Conservation (phyloP, 169 alveolate genomes). For the Plasmodium blacklocki region DNA sequence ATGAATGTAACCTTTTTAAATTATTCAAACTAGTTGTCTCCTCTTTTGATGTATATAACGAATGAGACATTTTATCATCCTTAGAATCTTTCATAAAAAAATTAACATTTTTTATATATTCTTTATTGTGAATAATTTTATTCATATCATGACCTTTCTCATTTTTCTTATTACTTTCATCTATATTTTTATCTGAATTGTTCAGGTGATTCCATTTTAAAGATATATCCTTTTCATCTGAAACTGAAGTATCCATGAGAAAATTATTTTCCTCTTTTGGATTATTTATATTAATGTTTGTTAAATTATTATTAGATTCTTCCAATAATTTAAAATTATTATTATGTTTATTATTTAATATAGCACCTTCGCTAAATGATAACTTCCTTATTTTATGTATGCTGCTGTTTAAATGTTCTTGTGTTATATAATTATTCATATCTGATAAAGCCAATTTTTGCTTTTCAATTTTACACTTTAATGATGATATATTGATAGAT, state of each 20-base stretch:
- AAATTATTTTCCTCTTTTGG: background rate
- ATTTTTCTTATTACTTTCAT: background rate
- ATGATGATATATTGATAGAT: constrained; percentile 17
- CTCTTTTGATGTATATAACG: background rate
- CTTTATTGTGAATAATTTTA: background rate
- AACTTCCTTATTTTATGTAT: constrained; percentile 10
- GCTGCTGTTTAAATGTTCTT: background rate
- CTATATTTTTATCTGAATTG: too few relatives aligned
- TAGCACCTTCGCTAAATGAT: constrained; percentile 18
- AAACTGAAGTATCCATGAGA: background rate
- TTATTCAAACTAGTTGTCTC: background rate
- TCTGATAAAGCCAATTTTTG: constrained; percentile 34
- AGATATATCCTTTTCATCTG: background rate
- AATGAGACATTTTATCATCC: background rate
- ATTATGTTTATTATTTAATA: constrained; percentile 6
- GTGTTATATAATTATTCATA: background rate
- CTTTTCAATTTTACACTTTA: constrained; percentile 28
- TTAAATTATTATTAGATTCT: too few relatives aligned
- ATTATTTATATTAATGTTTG: background rate
- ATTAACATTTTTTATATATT: background rate
- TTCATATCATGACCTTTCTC: background rate
- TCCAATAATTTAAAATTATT: too few relatives aligned
- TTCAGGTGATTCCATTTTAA: too few relatives aligned
- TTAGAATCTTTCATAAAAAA: constrained; percentile 1
- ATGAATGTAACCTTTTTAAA: background rate